Base-by-base conservation (phyloP, 2,329 filamentous ascomycete species). In the Chaetomium strumarium region DNA sequence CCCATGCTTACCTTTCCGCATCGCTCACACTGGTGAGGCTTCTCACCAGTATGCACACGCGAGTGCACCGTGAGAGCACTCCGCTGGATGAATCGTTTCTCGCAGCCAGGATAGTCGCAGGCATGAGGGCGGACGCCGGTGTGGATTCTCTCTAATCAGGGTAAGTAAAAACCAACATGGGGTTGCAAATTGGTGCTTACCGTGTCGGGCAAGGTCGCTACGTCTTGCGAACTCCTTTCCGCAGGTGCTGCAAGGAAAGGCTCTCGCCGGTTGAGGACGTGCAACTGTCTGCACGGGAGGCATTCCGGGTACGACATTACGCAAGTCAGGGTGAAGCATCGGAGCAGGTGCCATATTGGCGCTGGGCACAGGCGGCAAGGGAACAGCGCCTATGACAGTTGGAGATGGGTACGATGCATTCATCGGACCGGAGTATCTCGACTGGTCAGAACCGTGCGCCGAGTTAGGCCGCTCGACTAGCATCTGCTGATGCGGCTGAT, bases 1-100 rank as follows among this genome's bases (percentile, higher is more conserved):
- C 5, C n/a, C 3, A 14, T 19, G 12, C 79, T 64, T 76, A 96
- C 91, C 85, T 97, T 97, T 68, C 90, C 89, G 69, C 93, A 97
- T 58, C 88, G 84, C 71, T 96, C 93, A 67, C 93, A 99, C 83
- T 93, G 92, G 65, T 99, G 93, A 46, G 93, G 93, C 72, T 99
- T 99, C 74, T 97, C 93, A 59, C 93, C 93, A 2, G 93, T 97
- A 70, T 99, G 93, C 17, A 96, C 91, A 62, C 93, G 87, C 66
- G 88, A 85, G 70, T 97, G 93, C 8, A 99, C 93, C 0, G 93
- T 99, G 68, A 99, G 74, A 19, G 93, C 93, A 29, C 91, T 96
- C 52, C 93, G 82, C 70, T 99, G 93, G 62, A 99, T 99, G 68
- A 99, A 99, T 66, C 92, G 88, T 72, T 97, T 99, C 59, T 88